Conservation (phyloP, 805 yeast genomes). For the Candida sanyiensis region DNA sequence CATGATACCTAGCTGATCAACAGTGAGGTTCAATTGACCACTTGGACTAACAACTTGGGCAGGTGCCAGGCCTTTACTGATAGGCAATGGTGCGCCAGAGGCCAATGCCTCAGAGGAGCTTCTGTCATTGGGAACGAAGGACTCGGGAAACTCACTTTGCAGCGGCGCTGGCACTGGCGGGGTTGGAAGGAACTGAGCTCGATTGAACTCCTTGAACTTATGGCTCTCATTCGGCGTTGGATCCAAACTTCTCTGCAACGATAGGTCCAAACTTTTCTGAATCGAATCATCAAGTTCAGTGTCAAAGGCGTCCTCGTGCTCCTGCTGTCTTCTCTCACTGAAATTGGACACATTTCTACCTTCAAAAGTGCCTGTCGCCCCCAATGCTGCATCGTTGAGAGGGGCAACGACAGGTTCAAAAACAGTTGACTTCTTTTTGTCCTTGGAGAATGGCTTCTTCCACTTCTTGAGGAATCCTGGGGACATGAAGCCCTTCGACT, state of each 20-base stretch:
- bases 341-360: slow-evolving; percentile 8
- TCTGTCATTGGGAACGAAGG: slow-evolving; percentile 18
- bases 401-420: slow-evolving; percentile 19
- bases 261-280: too few relatives aligned
- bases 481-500: slow-evolving; percentile 13
- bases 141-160: slow-evolving; percentile 12
- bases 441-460: slow-evolving; percentile 14
- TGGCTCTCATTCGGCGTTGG: not conserved
- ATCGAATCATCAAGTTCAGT: too few relatives aligned
- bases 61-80: slow-evolving; percentile 2
- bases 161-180: not conserved
- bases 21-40: slow-evolving; percentile 36
- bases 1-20: slow-evolving; percentile 58
- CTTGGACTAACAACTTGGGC: not conserved
- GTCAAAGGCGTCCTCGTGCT: not conserved
- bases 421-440: slow-evolving; percentile 11
- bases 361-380: slow-evolving; percentile 9
- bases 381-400: slow-evolving; percentile 5
- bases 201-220: slow-evolving; percentile 6
- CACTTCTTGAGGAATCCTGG: slow-evolving; percentile 22
- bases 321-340: slow-evolving; percentile 2
- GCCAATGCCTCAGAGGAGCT: too few relatives aligned
- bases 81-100: too few relatives aligned
- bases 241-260: slow-evolving; percentile 8
- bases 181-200: slow-evolving; percentile 1